These are phyloP conservation scores for Microbotryomycetes sp. DNA, from an alignment of 1,284 basidiomycete genomes.

Conservation along the genomic window DNA sequence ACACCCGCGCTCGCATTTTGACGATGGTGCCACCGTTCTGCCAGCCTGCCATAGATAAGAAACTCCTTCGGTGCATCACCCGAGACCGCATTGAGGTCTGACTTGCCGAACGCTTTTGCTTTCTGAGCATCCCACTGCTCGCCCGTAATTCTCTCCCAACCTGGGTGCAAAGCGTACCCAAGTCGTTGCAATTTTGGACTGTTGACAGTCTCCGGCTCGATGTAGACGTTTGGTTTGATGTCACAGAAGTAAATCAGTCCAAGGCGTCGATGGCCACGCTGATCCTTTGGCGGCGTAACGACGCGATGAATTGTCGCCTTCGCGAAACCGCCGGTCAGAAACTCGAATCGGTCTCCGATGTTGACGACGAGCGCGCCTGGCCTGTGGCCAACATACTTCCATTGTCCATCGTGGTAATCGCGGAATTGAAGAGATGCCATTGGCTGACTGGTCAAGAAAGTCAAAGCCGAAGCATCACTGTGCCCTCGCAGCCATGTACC, in stretches of 20 bases:
- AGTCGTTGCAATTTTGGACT: conserved; percentile 9
- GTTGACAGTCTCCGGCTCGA: conserved; percentile 9
- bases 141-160: conserved; percentile 10
- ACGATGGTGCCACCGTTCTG: conserved; percentile 18
- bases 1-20: too few relatives aligned
- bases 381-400: conserved; percentile 14
- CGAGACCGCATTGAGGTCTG: not conserved
- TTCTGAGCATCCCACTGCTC: conserved; percentile 11
- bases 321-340: conserved; percentile 11
- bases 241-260: conserved; percentile 42
- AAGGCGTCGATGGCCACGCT: conserved; percentile 36
- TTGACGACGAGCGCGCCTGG: conserved; percentile 18
- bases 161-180: not conserved
- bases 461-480: conserved; percentile 9
- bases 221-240: conserved; percentile 36
- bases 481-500: conserved; percentile 9
- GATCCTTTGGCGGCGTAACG: conserved; percentile 39
- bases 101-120: conserved; percentile 14
- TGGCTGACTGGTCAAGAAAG: conserved; percentile 15
- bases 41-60: conserved; percentile 4
- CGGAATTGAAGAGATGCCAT: conserved; percentile 16
- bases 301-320: conserved; percentile 41
- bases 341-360: conserved; percentile 14
- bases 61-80: conserved; percentile 11
- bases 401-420: conserved; percentile 14